phyloP scores from a whole-genome alignment of 208 protist species.

The Tritrichomonas musculus region DNA sequence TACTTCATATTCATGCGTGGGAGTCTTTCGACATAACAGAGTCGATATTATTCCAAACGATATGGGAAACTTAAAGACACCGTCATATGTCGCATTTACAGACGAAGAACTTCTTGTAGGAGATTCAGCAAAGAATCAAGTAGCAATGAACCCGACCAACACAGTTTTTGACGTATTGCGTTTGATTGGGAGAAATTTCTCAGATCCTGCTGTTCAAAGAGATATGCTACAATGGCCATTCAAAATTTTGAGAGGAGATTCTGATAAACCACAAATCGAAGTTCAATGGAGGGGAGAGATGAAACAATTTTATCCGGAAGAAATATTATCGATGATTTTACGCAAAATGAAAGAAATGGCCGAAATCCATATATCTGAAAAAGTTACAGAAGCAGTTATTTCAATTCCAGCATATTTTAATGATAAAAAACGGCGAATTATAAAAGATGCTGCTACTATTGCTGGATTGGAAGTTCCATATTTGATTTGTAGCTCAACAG shows the following conservation, averaged over 20 bases:
- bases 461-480: slow-evolving; percentile 89
- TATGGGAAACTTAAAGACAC: slow-evolving; percentile 94
- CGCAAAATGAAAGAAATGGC: slow-evolving; percentile 85
- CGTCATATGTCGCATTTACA: slow-evolving; percentile 97
- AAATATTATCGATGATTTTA: slow-evolving; percentile 88
- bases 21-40: slow-evolving; percentile 46
- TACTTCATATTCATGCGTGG: neutral
- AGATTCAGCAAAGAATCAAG: slow-evolving; percentile 81
- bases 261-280: too few species aligned
- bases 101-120: slow-evolving; percentile 58
- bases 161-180: slow-evolving; percentile 82
- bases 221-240: slow-evolving; percentile 87
- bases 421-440: slow-evolving; percentile 88
- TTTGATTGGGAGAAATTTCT: slow-evolving; percentile 72
- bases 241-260: slow-evolving; percentile 71
- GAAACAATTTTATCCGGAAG: too few species aligned
- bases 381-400: slow-evolving; percentile 81
- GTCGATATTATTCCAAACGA: slow-evolving; percentile 96
- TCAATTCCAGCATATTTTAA: slow-evolving; percentile 99
- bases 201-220: slow-evolving; percentile 72
- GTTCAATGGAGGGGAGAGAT: too few species aligned
- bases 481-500: slow-evolving; percentile 98
- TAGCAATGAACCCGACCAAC: too few species aligned
- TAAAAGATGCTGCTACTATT: slow-evolving; percentile 89
- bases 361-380: slow-evolving; percentile 75